Base-by-base conservation (phyloP, 768 basidiomycete species). In the Leccinum subgranulosum region DNA sequence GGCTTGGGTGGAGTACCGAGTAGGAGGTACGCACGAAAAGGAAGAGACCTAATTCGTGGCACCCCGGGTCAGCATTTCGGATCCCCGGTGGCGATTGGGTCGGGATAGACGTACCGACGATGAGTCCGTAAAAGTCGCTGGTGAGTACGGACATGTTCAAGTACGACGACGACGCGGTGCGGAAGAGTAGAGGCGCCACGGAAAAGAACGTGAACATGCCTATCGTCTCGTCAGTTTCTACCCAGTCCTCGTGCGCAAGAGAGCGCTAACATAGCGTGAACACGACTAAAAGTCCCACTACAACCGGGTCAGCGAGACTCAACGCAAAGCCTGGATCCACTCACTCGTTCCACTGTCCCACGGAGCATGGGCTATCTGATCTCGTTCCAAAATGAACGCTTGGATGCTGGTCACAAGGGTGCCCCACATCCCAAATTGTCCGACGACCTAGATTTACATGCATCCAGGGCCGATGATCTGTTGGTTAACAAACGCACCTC, bases 161-260 rank as follows among this genome's bases (percentile, higher is more conserved):
- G 73, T 88, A 94, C 7, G 90, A 85, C 4, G 90, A 90, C 0
- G 92, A 93, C 2, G 92, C 87, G 68, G 89, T 79, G 56, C 92
- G 87, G 73, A 89, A 94, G 43, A 94, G 76, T 53, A 92, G 65
- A 17, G 91, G 92, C 5, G 92, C 88, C 45, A 91, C 79, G 27
- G 91, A 92, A 66, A 94, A 94, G 53, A 94, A 75, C 53, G 87
- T 85, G 58, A 88, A 77, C 88, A 92, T 83, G 1, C 89, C 90
- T 81, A 33, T 49, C 27, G 8, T 29, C 7, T 25, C 10, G 23
- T 70, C 27, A 61, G 55, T 33, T 5, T 47, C 6, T 2, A n/a
- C 25, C 9, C 33, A 12, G 23, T 3, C n/a, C 15, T 39, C n/a
- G 6, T n/a, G 12, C 2, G 7, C 10, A 15, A 17, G 17, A n/a